These are phyloP conservation scores for Fusarium multiceps DNA, from an alignment of 2,329 filamentous ascomycete genomes.

Conservation along the genomic window DNA sequence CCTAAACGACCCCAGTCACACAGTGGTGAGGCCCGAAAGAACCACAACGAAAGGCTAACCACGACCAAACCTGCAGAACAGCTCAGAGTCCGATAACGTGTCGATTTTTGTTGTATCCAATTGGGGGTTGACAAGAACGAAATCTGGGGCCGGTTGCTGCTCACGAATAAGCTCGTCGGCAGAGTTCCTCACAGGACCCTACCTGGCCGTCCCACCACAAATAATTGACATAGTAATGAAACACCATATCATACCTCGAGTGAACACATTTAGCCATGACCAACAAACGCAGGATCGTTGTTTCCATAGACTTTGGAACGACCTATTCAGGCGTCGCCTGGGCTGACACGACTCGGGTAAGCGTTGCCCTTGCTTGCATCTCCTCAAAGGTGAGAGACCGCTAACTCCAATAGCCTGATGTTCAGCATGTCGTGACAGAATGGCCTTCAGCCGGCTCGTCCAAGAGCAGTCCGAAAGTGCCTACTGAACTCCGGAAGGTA, in stretches of 20 bases:
- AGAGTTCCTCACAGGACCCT: constrained; percentile 27
- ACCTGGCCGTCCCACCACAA: constrained; percentile 32
- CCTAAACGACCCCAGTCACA: constrained; percentile 25
- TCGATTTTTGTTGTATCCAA: constrained; percentile 23
- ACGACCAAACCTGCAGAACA: constrained; percentile 25
- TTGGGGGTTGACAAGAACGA: constrained; percentile 23
- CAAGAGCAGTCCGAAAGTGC: constrained; percentile 58
- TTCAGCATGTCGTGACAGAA: constrained; percentile 55
- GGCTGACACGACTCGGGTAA: constrained; percentile 57
- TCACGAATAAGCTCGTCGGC: constrained; percentile 24
- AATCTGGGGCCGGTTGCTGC: constrained; percentile 34
- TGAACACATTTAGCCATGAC: constrained; percentile 43
- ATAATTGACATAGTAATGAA: constrained; percentile 38
- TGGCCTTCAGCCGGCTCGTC: constrained; percentile 55
- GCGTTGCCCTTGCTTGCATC: constrained; percentile 23
- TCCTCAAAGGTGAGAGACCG: constrained; percentile 10
- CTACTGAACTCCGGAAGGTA: constrained; percentile 60
- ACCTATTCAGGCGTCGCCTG: constrained; percentile 67
- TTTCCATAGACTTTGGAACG: constrained; percentile 68
- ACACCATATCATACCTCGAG: constrained; percentile 30
- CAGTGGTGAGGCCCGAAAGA: constrained; percentile 36
- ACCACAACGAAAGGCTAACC: constrained; percentile 21
- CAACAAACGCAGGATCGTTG: constrained; percentile 56
- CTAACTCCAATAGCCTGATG: constrained; percentile 52
- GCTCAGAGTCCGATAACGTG: constrained; percentile 32